Percentiles rank a stretch among this genome's conserved stretches.
phyloP scores from a whole-genome alignment of 2,329 filamentous ascomycete genomes.

The Daldinia eschscholtzii region DNA sequence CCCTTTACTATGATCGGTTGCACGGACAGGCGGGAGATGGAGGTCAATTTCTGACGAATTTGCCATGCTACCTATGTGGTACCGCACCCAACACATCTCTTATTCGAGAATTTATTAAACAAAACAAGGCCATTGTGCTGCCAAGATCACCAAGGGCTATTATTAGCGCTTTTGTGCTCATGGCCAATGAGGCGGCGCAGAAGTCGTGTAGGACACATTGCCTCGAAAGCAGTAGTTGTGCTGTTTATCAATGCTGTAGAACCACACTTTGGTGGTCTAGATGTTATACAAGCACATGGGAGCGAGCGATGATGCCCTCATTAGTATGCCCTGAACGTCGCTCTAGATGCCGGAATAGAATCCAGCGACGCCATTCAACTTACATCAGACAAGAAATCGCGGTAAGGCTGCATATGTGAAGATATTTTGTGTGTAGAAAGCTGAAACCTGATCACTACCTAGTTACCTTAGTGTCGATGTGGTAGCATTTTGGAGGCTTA shows the following conservation, averaged over 20 bases:
- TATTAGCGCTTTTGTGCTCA: constrained; percentile 33
- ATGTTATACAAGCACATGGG: constrained; percentile 24
- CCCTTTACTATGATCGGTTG: constrained; percentile 31
- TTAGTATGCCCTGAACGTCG: constrained; percentile 17
- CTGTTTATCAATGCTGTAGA: constrained; percentile 17
- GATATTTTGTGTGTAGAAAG: constrained; percentile 2
- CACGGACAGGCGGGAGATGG: constrained; percentile 39
- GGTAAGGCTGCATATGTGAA: constrained; percentile 40
- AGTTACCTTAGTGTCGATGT: constrained; percentile 12
- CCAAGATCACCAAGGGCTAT: constrained; percentile 38
- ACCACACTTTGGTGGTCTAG: constrained; percentile 23
- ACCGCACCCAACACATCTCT: constrained; percentile 14
- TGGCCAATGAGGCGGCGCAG: constrained; percentile 26
- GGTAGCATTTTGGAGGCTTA: constrained; percentile 15
- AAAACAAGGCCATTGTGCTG: constrained; percentile 12
- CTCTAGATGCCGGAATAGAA: constrained; percentile 24
- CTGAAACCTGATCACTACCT: not conserved
- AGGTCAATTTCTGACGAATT: constrained; percentile 40
- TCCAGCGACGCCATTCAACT: constrained; percentile 35
- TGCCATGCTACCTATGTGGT: constrained; percentile 36
- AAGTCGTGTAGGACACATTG: constrained; percentile 17
- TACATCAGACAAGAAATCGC: constrained; percentile 20
- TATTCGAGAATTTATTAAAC: constrained; percentile 11
- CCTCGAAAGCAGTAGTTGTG: constrained; percentile 20
- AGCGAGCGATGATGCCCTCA: constrained; percentile 17